A percentile compares a stretch with the other conserved stretches of the same genome.
phyloP scores from a whole-genome alignment of 2,329 filamentous ascomycete species.

The Dothidotthia symphoricarpi region DNA sequence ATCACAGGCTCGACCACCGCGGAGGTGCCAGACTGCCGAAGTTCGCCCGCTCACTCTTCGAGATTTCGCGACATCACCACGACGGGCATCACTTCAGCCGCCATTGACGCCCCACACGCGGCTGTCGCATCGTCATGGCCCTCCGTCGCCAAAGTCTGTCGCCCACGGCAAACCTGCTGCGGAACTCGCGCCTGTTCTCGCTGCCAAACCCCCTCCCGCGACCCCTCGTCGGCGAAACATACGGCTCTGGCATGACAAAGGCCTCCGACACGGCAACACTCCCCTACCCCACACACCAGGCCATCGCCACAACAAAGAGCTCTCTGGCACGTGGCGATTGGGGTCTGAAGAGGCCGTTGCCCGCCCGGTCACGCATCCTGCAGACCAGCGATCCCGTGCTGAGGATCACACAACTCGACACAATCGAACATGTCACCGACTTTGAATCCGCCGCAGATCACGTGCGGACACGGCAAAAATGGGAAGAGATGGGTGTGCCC shows the following conservation, averaged over 20 bases:
- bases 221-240: conserved; percentile 48
- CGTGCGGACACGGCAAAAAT: conserved; percentile 77
- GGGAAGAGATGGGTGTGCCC: conserved; percentile 75
- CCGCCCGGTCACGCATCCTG: conserved; percentile 66
- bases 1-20: no score
- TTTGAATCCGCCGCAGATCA: conserved; percentile 82
- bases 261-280: conserved; percentile 70
- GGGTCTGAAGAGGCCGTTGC: conserved; percentile 85
- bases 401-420: conserved; percentile 75
- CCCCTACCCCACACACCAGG: conserved; percentile 76
- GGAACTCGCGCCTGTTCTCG: conserved; percentile 86
- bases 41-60: conserved; percentile 9
- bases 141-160: conserved; percentile 46
- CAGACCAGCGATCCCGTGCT: conserved; percentile 69
- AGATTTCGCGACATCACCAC: conserved; percentile 14
- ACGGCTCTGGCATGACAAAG: conserved; percentile 51
- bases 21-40: conserved; percentile 15
- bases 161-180: conserved; percentile 67
- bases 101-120: conserved; percentile 33
- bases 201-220: conserved; percentile 72
- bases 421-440: conserved; percentile 83
- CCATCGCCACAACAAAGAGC: conserved; percentile 72
- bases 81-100: conserved; percentile 27
- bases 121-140: conserved; percentile 42
- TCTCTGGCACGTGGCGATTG: conserved; percentile 81